Evolutionary conservation across 495 filamentous ascomycete species (phyloP), one percentile per base, ranked within the genome.

Genomic region (Xylaria sp.): DNA sequence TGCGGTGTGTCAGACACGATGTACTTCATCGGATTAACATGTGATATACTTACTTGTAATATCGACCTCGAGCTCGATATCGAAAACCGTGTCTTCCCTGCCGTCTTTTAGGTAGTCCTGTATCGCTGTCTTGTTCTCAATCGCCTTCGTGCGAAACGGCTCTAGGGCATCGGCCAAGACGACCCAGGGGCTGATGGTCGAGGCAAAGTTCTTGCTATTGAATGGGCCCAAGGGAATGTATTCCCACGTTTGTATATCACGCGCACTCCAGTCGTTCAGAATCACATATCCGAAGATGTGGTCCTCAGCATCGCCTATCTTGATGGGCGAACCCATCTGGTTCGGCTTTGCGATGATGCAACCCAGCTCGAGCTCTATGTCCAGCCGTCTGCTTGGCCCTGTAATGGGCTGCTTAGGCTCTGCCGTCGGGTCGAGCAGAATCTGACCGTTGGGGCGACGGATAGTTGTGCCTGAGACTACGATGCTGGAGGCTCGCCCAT

Each of bases 231-330:
- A 81, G 4, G 93, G 93, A 2, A 93, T 82, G 74, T 95, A 97
- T 81, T 98, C 95, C 94, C 94, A 98, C 6, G 86, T 84, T 79
- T 98, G 95, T 55, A 98, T 91, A 77, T 98, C 95, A 62, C 95
- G 85, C 12, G 94, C 95, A 71, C 91, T 94, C 95, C 95, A 98
- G 80, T 98, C 95, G 80, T 98, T 98, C 85, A 98, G 87, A 61
- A 98, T 82, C 3, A 97, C 95, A 35, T 94, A 84, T 6, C 95
- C 95, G 80, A 97, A 97, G 46, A 98, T 87, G 74, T 88, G 84
- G 48, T 95, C 89, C 64, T 91, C 89, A 0, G 95, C 95, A 35
- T 88, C 76, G 74, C 74, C 59, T 24, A 97, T 85, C 5, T 80
- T 75, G 24, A 95, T 84, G 0, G 85, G 82, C 70, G 88, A 83